Base-by-base conservation (phyloP, 2,329 filamentous ascomycete genomes). In the Pseudocercospora ulei region DNA sequence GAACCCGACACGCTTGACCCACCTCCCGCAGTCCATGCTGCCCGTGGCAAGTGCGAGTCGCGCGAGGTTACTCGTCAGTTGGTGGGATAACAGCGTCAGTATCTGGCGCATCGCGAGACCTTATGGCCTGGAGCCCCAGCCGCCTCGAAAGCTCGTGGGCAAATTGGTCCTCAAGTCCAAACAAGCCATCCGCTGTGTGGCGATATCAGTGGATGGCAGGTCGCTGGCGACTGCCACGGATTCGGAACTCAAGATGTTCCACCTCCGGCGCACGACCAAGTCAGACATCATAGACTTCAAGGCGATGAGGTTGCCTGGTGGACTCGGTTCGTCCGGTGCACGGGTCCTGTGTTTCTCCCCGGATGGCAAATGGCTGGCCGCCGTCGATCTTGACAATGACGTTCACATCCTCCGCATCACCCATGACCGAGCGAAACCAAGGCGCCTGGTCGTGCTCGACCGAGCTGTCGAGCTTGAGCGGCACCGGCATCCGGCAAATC, bases 61-160 rank as follows among this genome's bases (percentile, higher is more conserved):
- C 26, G 78, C 78, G 27, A 75, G 90, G 33, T 66, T 95, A 13
- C 65, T 98, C 16, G 75, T 90, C 55, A 84, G 83, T 59, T 96
- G 86, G 82, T 96, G 87, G 85, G 83, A 88, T 49, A 73, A 81
- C 39, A 82, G 92, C 58, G 70, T 96, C 33, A 78, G 81, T 51
- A 73, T 98, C 44, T 98, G 87, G 86, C 73, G 69, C 25, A 64
- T 82, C 58, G 41, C 62, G 56, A 47, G 60, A 5, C 63, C 63
- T 42, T 49, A 54, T 65, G 35, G 41, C n/a, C 36, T 41, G n/a
- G 44, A 51, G 17, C 35, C 38, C 8, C 40, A 46, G 23, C 48
- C 42, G 8, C 46, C 54, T 13, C 49, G 55, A 6, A 57, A 56
- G 20, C 47, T 59, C 5, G 53, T 59, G 2, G 55, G 53, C 9